Conservation (phyloP, 2,329 filamentous ascomycete genomes). For the Penicillium frequentans region DNA sequence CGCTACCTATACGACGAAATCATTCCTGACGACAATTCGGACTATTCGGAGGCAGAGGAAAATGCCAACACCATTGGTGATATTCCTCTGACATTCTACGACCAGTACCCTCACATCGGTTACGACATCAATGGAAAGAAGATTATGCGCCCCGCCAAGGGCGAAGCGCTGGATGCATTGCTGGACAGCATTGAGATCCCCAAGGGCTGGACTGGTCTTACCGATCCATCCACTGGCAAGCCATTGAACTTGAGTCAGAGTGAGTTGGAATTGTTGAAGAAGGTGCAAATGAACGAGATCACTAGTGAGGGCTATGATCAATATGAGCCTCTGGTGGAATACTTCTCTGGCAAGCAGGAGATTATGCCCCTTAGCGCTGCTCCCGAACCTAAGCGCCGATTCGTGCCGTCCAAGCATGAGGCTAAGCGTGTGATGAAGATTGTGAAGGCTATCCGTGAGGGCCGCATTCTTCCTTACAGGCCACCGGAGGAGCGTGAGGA, state of each 20-base stretch:
- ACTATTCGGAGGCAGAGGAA: slow-evolving; percentile 81
- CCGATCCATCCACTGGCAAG: slow-evolving; percentile 90
- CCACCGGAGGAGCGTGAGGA: slow-evolving; percentile 72
- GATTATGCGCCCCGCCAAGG: slow-evolving; percentile 92
- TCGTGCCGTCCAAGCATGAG: slow-evolving; percentile 95
- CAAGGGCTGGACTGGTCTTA: slow-evolving; percentile 95
- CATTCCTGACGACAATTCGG: slow-evolving; percentile 91
- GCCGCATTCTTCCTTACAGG: slow-evolving; percentile 87
- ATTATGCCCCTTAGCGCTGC: slow-evolving; percentile 93
- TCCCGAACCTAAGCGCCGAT: slow-evolving; percentile 92
- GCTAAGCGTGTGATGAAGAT: slow-evolving; percentile 96
- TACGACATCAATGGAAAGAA: slow-evolving; percentile 99
- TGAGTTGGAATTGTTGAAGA: slow-evolving; percentile 83
- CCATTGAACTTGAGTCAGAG: slow-evolving; percentile 83
- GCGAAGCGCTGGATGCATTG: slow-evolving; percentile 87
- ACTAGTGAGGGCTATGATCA: slow-evolving; percentile 88
- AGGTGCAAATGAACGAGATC: slow-evolving; percentile 84
- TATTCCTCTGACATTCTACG: slow-evolving; percentile 93
- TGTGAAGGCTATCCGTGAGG: slow-evolving; percentile 91
- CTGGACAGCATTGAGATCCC: slow-evolving; percentile 96
- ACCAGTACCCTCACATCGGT: slow-evolving; percentile 95
- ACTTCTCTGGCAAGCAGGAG: slow-evolving; percentile 87
- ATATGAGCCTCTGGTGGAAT: slow-evolving; percentile 91
- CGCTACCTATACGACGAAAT: slow-evolving; percentile 94
- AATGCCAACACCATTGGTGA: slow-evolving; percentile 90